Base-by-base conservation (phyloP, 768 basidiomycete species). In the Leucogyrophana mollusca region DNA sequence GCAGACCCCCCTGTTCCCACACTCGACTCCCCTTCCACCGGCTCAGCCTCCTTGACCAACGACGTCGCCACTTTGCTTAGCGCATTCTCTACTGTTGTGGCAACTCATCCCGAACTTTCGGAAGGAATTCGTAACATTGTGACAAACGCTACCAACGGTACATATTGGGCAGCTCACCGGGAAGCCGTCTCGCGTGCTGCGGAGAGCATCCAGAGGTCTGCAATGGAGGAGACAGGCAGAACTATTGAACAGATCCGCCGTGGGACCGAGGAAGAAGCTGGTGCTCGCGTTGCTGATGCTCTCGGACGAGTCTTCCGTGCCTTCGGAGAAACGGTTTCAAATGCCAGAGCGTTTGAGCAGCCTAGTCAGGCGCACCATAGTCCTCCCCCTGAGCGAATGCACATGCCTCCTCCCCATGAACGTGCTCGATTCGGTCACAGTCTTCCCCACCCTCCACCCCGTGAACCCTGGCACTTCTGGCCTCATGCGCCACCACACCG, bases 91-190 rank as follows among this genome's bases (percentile, higher is more conserved):
- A 67, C 62, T n/a, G 72, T 82, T 23, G 59, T 90, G 34, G 68
- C 76, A 0, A 62, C 78, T 4, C 85, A 90, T 54, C 89, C 89
- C 4, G 87, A 91, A 51, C 62, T 91, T 9, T 77, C 83, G 3
- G 82, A 86, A 45, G 76, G 76, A 35, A 59, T 91, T 46, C 82
- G 79, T 46, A 82, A 78, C 57, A 77, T 91, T 25, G 60, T 81
- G 36, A 68, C 69, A 40, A 87, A 90, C 53, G 70, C 83, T 4
- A 70, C 74, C 4, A 78, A 70, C 41, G 88, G 87, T 18, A 70
- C 76, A 8, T 90, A 91, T 58, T 91, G 85, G 87, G 62, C 68
- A 27, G 62, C 73, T 22, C 85, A 88, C 55, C 78, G 83, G 39
- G 76, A 78, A 8, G 68, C 77, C 3, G 62, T 88, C 35, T 74